Conservation (phyloP, 768 basidiomycete species). For the Boletus coccyginus region DNA sequence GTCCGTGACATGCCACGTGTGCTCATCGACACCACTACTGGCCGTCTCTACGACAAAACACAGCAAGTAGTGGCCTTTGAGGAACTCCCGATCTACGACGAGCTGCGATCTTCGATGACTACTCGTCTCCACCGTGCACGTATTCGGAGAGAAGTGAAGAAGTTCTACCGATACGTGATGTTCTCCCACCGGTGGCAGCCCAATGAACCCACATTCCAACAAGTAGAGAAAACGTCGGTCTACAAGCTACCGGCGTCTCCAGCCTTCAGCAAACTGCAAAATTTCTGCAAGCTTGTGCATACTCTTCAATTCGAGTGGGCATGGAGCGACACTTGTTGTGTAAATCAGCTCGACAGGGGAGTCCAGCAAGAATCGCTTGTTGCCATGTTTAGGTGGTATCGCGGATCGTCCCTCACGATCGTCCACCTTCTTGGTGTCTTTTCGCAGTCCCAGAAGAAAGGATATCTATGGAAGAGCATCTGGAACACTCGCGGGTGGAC, state of each 20-base stretch:
- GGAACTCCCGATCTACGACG: not conserved
- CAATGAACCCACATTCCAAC: not conserved
- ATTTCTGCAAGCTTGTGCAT: not conserved
- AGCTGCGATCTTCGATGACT: constrained; percentile 2
- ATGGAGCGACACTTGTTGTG: constrained; percentile 12
- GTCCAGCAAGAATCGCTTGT: constrained; percentile 5
- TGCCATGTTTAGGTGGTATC: constrained; percentile 15
- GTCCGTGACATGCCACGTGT: not conserved
- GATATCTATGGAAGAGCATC: not conserved
- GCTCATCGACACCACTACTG: constrained; percentile 3
- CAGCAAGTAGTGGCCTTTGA: constrained; percentile 5
- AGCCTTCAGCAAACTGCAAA: not conserved
- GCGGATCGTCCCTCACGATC: not conserved
- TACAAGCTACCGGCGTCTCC: not conserved
- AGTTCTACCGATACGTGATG: constrained; percentile 6
- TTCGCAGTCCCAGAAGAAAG: not conserved
- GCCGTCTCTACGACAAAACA: not conserved
- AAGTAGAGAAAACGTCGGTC: not conserved
- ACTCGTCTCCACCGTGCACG: not conserved
- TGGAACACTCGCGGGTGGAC: constrained; percentile 14
- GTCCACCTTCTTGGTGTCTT: constrained; percentile 5
- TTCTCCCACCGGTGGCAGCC: constrained; percentile 1
- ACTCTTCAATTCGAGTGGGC: not conserved
- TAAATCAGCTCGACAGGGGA: not conserved
- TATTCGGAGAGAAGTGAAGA: not conserved